These are phyloP conservation scores for Arthrobotrys conoides DNA, from an alignment of 2,329 filamentous ascomycete species.

Conservation along the genomic window DNA sequence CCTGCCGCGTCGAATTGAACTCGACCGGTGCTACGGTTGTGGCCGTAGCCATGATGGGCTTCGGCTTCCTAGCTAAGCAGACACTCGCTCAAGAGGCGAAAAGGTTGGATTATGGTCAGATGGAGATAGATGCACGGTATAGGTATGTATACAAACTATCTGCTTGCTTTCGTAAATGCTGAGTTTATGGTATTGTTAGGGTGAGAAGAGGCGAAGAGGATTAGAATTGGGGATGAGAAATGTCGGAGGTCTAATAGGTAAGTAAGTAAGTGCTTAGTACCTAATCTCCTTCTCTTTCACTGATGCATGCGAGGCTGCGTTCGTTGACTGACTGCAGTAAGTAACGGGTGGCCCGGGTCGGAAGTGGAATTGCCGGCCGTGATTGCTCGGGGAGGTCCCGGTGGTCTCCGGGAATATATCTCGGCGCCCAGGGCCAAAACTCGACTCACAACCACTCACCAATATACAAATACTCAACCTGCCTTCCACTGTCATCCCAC, in stretches of 20 bases:
- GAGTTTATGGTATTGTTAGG: not conserved
- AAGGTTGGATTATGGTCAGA: no score
- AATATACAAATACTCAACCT: not conserved
- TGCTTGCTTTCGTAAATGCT: no score
- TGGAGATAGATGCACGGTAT: no score
- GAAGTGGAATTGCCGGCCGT: not conserved
- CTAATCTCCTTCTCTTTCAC: not conserved
- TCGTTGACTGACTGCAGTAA: not conserved
- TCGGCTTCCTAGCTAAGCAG: not conserved
- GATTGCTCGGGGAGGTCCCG: not conserved
- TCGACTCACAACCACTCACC: slow-evolving; percentile 28
- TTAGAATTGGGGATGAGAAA: slow-evolving; percentile 6
- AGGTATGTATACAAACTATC: no score
- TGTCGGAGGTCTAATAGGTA: not conserved
- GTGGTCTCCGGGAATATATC: not conserved
- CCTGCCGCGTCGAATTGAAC: slow-evolving; percentile 59
- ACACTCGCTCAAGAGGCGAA: not conserved
- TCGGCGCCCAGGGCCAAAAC: slow-evolving; percentile 4
- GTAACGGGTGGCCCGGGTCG: not conserved
- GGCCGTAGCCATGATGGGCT: slow-evolving; percentile 33
- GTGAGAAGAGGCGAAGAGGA: slow-evolving; percentile 5
- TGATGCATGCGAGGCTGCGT: slow-evolving; percentile 14
- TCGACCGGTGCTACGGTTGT: slow-evolving; percentile 45
- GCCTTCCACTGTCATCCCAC: slow-evolving; percentile 6
- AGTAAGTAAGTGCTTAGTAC: no score